Evolutionary conservation across 2,329 filamentous ascomycete genomes (phyloP), one percentile per base, ranked within the genome.

Genomic region (Sphaerostilbella broomeana): DNA sequence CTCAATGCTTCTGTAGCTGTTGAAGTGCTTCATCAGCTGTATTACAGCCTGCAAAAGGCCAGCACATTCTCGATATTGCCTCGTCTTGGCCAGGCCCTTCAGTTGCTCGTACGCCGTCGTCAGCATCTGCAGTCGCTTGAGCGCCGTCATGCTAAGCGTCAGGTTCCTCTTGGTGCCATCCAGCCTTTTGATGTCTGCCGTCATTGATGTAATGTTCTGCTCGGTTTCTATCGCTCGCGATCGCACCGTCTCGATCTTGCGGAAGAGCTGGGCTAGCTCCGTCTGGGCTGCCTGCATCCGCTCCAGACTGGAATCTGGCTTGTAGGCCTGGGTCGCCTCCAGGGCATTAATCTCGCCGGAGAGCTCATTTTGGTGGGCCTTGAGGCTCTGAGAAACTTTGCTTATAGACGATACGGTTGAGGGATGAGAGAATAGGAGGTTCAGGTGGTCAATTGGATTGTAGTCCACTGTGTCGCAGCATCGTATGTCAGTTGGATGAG

Each of bases 31-130:
- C 85, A 97, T 95, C 31, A 98, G 79, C 73, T 98, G 92, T 43
- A 98, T 77, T 21, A 98, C 92, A 8, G 92, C 92, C 66, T 95
- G 87, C 42, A 98, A 70, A 44, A 98, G 72, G 53, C 94, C 88
- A 12, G 90, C 89, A 58, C 92, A 97, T 60, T 98, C 92, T 48
- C 86, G 75, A 61, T 98, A 98, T 61, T 98, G 92, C 41, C 90
- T 74, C 24, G 84, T 83, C 62, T 85, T 85, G 49, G 86, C 84
- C 50, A 95, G 70, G 3, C 80, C 85, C 43, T 85, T 77, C 42
- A 98, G 72, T 66, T 98, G 92, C 59, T 97, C 92, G 64, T 97
- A 98, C n/a, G 92, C 92, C 4, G 92, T 97, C 5, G 92, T 97
- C 58, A 98, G 69, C 92, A 98, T 98, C 71, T 98, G 92, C 52